These are phyloP conservation scores for Starmerella stigmatis DNA, from an alignment of 805 yeast species.

Conservation along the genomic window DNA sequence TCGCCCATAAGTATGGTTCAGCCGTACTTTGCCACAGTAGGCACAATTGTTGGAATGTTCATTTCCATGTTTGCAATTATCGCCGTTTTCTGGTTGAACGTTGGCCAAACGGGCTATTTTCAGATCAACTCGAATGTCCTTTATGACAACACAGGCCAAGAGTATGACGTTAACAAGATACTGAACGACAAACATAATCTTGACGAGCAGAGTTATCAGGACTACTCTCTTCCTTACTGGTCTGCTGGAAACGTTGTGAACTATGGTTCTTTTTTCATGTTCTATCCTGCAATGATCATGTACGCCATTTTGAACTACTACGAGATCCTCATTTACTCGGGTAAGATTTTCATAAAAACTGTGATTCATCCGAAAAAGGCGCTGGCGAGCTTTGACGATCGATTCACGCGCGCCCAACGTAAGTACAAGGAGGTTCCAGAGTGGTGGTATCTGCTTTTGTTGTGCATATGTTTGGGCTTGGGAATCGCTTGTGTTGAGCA, in stretches of 20 bases:
- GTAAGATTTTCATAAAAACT: conserved; percentile 18
- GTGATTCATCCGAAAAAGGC: conserved; percentile 26
- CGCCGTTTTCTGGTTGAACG: conserved; percentile 37
- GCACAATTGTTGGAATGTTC: conserved; percentile 32
- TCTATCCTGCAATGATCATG: conserved; percentile 46
- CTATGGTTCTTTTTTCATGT: conserved; percentile 48
- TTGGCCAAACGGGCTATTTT: conserved; percentile 42
- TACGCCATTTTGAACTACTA: conserved; percentile 30
- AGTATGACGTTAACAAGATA: conserved; percentile 37
- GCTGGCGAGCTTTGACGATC: conserved; percentile 36
- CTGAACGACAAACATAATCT: conserved; percentile 39
- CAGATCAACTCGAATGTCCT: conserved; percentile 41
- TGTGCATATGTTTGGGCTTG: conserved; percentile 37
- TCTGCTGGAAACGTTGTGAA: conserved; percentile 50
- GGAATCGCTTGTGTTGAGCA: conserved; percentile 39
- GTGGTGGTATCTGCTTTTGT: conserved; percentile 39
- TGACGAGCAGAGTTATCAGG: conserved; percentile 39
- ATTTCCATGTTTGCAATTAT: conserved; percentile 28
- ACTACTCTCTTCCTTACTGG: conserved; percentile 59
- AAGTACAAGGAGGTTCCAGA: conserved; percentile 51
- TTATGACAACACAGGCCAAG: conserved; percentile 37
- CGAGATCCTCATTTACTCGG: conserved; percentile 2
- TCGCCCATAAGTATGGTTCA: conserved; percentile 30
- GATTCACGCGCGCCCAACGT: conserved; percentile 49
- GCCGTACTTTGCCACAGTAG: conserved; percentile 37